Evolutionary conservation across 257 asterid species (phyloP), one percentile per base, ranked within the genome.

Genomic region (Dorcoceras hygrometricum): DNA sequence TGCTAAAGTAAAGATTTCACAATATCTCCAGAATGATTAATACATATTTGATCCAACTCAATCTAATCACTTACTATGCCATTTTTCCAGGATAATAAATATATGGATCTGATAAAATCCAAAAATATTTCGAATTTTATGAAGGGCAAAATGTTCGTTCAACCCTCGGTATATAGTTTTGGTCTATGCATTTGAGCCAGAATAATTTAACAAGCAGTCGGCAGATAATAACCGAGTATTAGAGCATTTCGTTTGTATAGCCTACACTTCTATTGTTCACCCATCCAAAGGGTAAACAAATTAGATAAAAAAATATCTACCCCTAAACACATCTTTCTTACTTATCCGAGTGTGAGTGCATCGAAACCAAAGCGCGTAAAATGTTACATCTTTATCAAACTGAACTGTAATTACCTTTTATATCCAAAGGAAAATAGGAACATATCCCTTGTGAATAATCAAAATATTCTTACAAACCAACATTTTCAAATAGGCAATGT

Each of bases 341-440:
- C 48, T 5, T 23, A 36, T 18, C 14, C 57, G 11, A 63, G 32
- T 22, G 16, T 4, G n/a, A 57, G 63, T 43, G 11, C 57, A 43
- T 39, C 4, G 23, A 57, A 23, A 24, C 43, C 50, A 51, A 2
- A 24, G 16, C 8, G 26, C 46, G 25, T 25, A 5, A 12, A 39
- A 39, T n/a, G 14, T 39, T 39, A 39, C 6, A 39, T 39, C 51
- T 19, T 25, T 10, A 18, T 68, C 19, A 16, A 20, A 11, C 10
- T n/a, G 2, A 39, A 28, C 27, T 23, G 56, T 12, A 54, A 50
- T 23, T 25, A 50, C 59, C 39, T 53, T n/a, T 73, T 70, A 20
- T 25, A 57, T 10, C 59, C 67, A 65, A 34, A 63, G 34, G 50
- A 68, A 69, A 29, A 23, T 24, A 28, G 23, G 32, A 68, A 43